Percentiles rank a stretch among this genome's conserved stretches.
phyloP scores from a whole-genome alignment of 164 flowering plant genomes.

The Nymphaea colorata region DNA sequence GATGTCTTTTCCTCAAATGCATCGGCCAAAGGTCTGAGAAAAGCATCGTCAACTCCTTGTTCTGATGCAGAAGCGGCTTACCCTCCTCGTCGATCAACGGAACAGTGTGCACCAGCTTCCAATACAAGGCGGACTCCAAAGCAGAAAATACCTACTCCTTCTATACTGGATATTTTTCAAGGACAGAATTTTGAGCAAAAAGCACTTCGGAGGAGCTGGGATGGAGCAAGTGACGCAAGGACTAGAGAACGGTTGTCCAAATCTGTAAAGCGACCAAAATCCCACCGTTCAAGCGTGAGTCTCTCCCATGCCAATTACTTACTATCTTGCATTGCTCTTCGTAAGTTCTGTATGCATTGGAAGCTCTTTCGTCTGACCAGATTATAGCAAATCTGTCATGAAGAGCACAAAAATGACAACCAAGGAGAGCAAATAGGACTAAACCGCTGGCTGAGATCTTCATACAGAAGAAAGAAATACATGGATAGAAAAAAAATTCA shows the following conservation, averaged over 20 bases:
- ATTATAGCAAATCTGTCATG: neutral
- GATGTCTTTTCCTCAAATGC: neutral
- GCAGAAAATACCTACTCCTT: neutral
- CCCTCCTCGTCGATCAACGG: neutral
- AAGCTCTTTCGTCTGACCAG: neutral
- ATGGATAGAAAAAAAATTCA: too few species aligned
- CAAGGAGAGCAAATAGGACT: neutral
- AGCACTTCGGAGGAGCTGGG: constrained; percentile 36
- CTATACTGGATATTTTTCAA: neutral
- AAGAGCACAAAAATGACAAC: neutral
- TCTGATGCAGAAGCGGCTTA: neutral
- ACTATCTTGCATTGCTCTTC: neutral
- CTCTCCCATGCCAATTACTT: neutral
- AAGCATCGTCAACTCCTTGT: neutral
- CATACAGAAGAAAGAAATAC: too few species aligned
- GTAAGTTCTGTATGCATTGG: neutral
- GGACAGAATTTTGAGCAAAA: constrained; percentile 3
- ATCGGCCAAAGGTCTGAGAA: too few species aligned
- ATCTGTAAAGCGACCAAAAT: constrained; percentile 8
- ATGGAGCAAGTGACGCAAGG: constrained; percentile 11
- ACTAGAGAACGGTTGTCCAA: constrained; percentile 17
- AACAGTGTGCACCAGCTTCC: neutral
- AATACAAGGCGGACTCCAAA: neutral
- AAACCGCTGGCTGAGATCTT: too few species aligned
- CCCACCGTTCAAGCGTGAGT: neutral